Conservation (phyloP, 73 alveolate genomes). For the Paramecium sexaurelia region DNA sequence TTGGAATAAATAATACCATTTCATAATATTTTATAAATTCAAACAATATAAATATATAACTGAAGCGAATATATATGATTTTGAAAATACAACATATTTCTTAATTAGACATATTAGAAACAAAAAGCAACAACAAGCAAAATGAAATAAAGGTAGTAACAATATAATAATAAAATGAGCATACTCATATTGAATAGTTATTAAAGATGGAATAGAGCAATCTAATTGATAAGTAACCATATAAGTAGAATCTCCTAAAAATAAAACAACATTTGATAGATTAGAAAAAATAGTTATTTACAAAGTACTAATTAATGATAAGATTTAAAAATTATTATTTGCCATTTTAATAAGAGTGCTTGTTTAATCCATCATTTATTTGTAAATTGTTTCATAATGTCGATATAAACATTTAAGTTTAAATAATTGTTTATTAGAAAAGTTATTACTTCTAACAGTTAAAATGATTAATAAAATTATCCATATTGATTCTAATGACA, state of each 20-base stretch:
- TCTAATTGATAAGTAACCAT: neutral
- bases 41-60: neutral
- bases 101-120: neutral
- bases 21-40: neutral
- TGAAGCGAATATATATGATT: neutral
- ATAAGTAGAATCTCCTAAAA: slow-evolving; percentile 23
- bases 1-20: neutral
- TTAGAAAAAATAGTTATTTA: neutral
- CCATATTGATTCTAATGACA: neutral
- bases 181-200: neutral
- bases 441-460: neutral
- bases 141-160: neutral
- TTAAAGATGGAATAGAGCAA: neutral
- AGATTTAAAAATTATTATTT: neutral
- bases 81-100: neutral
- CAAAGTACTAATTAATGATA: neutral
- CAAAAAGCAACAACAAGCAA: neutral
- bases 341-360: slow-evolving; percentile 20
- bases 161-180: neutral
- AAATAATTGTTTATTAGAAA: neutral
- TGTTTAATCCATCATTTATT: neutral
- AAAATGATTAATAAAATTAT: neutral
- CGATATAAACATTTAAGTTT: neutral
- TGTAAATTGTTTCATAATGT: neutral
- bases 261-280: neutral